A percentile compares a stretch with the other conserved stretches of the same genome.
These are phyloP conservation scores for Saturnispora halmiae DNA, from an alignment of 805 yeast species.

Conservation along the genomic window DNA sequence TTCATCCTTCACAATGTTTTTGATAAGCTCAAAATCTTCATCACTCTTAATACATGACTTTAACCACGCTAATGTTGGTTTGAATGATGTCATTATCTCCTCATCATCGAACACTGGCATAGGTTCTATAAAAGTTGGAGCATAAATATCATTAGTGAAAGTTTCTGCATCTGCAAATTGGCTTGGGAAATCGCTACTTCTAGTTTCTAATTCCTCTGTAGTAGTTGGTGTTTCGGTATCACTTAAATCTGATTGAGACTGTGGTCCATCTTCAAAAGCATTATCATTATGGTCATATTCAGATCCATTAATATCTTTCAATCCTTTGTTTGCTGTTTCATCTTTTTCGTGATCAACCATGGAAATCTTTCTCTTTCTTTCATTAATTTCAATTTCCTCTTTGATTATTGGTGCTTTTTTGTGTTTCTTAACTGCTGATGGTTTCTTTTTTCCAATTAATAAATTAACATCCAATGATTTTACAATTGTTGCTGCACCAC, in stretches of 20 bases:
- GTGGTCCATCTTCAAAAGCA: slow-evolving; percentile 18
- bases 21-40: slow-evolving; percentile 58
- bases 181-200: not conserved
- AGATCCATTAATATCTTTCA: no score
- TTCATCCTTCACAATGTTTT: slow-evolving; percentile 32
- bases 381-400: slow-evolving; percentile 36
- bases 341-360: slow-evolving; percentile 14
- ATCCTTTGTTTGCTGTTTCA: slow-evolving; percentile 15
- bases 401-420: not conserved
- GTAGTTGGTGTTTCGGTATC: slow-evolving; percentile 9
- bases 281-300: slow-evolving; percentile 33
- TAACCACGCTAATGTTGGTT: slow-evolving; percentile 38
- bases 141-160: slow-evolving; percentile 34
- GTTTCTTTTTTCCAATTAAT: slow-evolving; percentile 9
- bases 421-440: slow-evolving; percentile 27
- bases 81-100: slow-evolving; percentile 27
- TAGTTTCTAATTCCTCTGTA: slow-evolving; percentile 2
- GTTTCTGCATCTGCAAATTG: no score
- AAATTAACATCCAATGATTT: slow-evolving; percentile 12
- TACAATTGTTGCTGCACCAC: slow-evolving; percentile 26
- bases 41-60: slow-evolving; percentile 56
- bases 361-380: slow-evolving; percentile 16
- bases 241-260: slow-evolving; percentile 16
- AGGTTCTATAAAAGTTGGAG: slow-evolving; percentile 46
- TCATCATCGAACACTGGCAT: slow-evolving; percentile 43